A percentile compares a stretch with the other conserved stretches of the same genome.
Evolutionary conservation across 345 rosid genomes (phyloP).

Genomic region (Syzygium grande): DNA sequence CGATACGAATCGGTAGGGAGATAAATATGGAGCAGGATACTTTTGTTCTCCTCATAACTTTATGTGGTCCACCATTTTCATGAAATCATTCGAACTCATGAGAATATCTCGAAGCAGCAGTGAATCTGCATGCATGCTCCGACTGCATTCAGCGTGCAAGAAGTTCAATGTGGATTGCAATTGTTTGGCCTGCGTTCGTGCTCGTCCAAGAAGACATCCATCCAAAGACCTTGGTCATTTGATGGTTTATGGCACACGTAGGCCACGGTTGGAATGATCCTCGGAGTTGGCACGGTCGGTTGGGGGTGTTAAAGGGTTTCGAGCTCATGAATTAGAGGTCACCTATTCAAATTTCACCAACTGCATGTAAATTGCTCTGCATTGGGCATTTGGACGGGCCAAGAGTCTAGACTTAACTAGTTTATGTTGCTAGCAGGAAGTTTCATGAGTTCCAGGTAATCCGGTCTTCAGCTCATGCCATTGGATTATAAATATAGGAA

Average conservation of each 20-base stretch:
- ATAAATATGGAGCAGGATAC: neutral
- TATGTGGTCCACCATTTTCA: neutral
- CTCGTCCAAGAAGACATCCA: neutral
- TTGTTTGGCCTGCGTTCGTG: neutral
- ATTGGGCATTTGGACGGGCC: neutral
- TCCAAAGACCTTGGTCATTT: neutral
- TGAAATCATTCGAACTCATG: neutral
- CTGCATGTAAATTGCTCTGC: no score
- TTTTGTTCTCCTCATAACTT: neutral
- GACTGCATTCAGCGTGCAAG: neutral
- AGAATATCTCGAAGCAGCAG: neutral
- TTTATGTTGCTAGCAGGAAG: neutral
- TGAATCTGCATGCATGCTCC: neutral
- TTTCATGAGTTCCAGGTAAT: neutral
- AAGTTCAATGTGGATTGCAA: neutral
- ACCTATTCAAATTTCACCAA: neutral
- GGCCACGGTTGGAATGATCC: neutral
- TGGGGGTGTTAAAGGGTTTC: neutral
- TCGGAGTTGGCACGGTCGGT: neutral
- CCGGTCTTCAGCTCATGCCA: rapidly evolving
- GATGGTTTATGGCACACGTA: neutral
- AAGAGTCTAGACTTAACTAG: neutral
- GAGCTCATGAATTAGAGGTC: neutral
- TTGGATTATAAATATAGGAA: neutral
- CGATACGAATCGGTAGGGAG: neutral